Percentiles rank a stretch among this genome's conserved stretches.
Conservation (phyloP, 2,329 filamentous ascomycete genomes). For the Boeremia lycopersici region DNA sequence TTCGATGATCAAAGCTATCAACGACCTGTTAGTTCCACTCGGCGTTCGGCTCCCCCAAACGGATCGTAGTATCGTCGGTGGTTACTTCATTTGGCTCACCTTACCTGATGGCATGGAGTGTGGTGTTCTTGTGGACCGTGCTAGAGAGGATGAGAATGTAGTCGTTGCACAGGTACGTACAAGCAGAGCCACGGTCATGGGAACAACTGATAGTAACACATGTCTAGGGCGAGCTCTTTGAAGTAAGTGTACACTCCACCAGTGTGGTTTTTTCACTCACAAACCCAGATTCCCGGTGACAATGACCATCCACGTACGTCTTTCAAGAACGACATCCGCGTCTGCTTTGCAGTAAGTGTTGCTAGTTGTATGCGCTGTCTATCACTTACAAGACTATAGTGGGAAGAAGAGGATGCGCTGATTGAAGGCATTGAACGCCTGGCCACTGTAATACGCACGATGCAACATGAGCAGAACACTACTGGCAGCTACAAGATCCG, state of each 20-base stretch:
- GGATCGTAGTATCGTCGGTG: constrained; percentile 66
- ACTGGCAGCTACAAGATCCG: constrained; percentile 20
- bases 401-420: constrained; percentile 70
- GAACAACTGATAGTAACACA: constrained; percentile 23
- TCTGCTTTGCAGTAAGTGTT: constrained; percentile 41
- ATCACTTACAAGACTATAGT: constrained; percentile 23
- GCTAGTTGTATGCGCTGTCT: neutral
- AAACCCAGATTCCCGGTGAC: constrained; percentile 50
- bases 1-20: constrained; percentile 64
- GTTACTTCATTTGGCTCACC: constrained; percentile 84
- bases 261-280: constrained; percentile 17
- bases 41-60: constrained; percentile 60
- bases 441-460: constrained; percentile 54
- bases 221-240: constrained; percentile 70
- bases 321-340: constrained; percentile 60
- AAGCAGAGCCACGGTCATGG: constrained; percentile 9
- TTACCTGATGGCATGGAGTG: constrained; percentile 63
- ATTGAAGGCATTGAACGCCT: constrained; percentile 71
- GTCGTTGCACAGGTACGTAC: constrained; percentile 62
- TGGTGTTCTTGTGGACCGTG: constrained; percentile 61
- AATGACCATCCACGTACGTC: constrained; percentile 52
- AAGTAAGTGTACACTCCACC: constrained; percentile 40
- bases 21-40: constrained; percentile 64
- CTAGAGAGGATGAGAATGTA: constrained; percentile 67
- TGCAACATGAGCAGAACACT: constrained; percentile 42